Conservation (phyloP, 148 eudicot genomes). For the Rhododendron simsii region DNA sequence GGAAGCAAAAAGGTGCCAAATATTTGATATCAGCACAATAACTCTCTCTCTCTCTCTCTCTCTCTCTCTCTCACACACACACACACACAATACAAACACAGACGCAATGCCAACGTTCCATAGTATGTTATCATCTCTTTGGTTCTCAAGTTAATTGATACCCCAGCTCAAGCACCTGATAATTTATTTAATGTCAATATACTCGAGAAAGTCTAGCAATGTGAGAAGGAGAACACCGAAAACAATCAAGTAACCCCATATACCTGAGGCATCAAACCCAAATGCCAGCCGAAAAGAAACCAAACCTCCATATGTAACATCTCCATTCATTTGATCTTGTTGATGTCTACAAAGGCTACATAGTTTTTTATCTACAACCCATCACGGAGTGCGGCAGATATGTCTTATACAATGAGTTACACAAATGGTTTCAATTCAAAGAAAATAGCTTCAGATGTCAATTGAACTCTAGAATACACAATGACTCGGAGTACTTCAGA, state of each 20-base stretch:
- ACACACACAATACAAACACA: too few species aligned
- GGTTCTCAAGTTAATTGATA: too few species aligned
- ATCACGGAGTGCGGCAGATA: background rate
- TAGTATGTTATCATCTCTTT: too few species aligned
- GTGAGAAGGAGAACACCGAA: too few species aligned
- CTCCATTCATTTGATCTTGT: background rate
- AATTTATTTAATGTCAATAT: too few species aligned
- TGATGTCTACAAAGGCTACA: background rate
- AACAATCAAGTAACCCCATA: background rate
- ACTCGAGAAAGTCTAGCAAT: too few species aligned
- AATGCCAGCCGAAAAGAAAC: background rate
- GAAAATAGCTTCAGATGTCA: background rate
- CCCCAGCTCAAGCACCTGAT: too few species aligned
- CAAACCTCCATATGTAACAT: background rate
- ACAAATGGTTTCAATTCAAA: background rate
- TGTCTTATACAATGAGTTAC: background rate
- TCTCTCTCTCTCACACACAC: too few species aligned
- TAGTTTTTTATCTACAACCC: too few species aligned
- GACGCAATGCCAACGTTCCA: background rate
- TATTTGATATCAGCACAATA: background rate
- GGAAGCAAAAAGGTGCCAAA: background rate
- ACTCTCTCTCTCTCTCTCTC: too few species aligned
- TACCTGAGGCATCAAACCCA: background rate
- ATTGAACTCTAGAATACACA: background rate
- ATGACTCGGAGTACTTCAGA: background rate